These are phyloP conservation scores for Corinectria fuckeliana DNA, from an alignment of 2,329 filamentous ascomycete genomes.

Conservation along the genomic window DNA sequence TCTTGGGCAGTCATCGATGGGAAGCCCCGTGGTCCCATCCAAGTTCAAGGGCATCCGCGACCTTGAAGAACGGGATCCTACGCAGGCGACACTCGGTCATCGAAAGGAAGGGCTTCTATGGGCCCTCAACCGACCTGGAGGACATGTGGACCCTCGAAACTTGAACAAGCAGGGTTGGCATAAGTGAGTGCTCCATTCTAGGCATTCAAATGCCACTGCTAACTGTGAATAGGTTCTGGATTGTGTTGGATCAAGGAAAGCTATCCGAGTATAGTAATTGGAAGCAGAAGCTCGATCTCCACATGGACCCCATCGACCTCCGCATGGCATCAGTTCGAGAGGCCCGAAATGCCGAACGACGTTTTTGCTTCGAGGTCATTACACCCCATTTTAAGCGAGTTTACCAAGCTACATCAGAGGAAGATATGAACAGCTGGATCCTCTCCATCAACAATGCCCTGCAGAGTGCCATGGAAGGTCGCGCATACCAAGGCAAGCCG, in stretches of 20 bases:
- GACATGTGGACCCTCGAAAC: slow-evolving; percentile 92
- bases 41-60: slow-evolving; percentile 94
- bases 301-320: slow-evolving; percentile 97
- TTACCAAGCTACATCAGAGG: slow-evolving; percentile 96
- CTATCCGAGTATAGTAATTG: slow-evolving; percentile 98
- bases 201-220: slow-evolving; percentile 11
- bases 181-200: slow-evolving; percentile 69
- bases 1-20: slow-evolving; percentile 51
- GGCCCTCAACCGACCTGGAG: slow-evolving; percentile 91
- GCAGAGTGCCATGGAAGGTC: slow-evolving; percentile 92
- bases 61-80: slow-evolving; percentile 81
- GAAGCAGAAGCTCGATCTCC: slow-evolving; percentile 95
- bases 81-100: slow-evolving; percentile 61
- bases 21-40: slow-evolving; percentile 59
- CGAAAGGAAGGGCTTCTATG: slow-evolving; percentile 94
- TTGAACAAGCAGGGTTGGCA: slow-evolving; percentile 99
- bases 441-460: slow-evolving; percentile 94
- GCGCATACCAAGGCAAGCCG: slow-evolving; percentile 64
- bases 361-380: slow-evolving; percentile 98
- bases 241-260: slow-evolving; percentile 95
- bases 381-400: slow-evolving; percentile 95
- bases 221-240: slow-evolving; percentile 80
- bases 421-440: slow-evolving; percentile 98
- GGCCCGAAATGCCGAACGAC: slow-evolving; percentile 89
- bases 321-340: slow-evolving; percentile 97